Evolutionary conservation across 2,329 filamentous ascomycete genomes (phyloP).

Genomic region (Eurotiales sp.): DNA sequence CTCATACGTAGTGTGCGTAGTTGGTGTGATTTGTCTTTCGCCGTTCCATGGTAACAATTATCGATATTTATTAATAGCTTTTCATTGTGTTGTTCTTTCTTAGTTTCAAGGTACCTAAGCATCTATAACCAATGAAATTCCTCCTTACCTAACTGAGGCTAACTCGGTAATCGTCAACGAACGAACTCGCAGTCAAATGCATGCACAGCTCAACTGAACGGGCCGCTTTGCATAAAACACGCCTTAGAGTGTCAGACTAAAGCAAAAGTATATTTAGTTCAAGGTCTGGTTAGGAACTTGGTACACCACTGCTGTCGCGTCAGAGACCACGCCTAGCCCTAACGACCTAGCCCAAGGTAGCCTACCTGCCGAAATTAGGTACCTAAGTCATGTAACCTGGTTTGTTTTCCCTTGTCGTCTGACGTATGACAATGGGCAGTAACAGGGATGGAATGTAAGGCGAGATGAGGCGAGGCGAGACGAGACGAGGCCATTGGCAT

Average conservation of each 20-base stretch:
- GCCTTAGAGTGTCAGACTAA: no score
- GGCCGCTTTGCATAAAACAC: constrained; percentile 16
- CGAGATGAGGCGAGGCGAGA: background rate
- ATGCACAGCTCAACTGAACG: constrained; percentile 14
- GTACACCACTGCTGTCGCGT: no score
- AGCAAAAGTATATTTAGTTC: background rate
- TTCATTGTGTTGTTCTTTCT: background rate
- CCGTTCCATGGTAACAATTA: no score
- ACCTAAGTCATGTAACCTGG: background rate
- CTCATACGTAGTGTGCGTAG: no score
- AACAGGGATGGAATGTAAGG: background rate
- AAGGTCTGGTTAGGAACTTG: no score
- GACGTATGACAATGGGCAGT: background rate
- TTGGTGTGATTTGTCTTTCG: no score
- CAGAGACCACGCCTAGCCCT: background rate
- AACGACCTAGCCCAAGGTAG: background rate
- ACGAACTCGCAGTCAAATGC: background rate
- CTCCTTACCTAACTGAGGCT: no score
- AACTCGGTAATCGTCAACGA: background rate
- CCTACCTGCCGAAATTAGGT: no score
- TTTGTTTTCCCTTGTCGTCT: background rate
- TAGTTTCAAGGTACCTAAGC: constrained; percentile 8
- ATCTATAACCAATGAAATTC: no score
- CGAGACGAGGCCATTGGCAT: background rate
- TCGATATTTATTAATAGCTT: background rate